Base-by-base conservation (phyloP, 306 rosid genomes). In the Cucumis hystrix region DNA sequence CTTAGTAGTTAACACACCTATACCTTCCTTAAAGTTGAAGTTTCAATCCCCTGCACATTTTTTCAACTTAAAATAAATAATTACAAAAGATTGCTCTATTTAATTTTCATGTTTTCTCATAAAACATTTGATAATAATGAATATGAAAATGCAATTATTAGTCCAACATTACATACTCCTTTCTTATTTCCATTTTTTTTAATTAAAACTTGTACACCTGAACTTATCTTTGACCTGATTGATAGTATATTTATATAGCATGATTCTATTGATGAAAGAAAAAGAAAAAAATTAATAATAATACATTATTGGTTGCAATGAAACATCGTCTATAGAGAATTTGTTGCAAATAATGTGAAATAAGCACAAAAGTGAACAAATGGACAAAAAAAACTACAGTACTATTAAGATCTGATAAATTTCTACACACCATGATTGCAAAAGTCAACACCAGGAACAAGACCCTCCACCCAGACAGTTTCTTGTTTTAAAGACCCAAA, bases 401-500 rank as follows among this genome's bases (percentile, higher is more conserved):
- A 64, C 10, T 20, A 10, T 18, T 67, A 63, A 60, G 65, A 81
- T 65, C 61, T 72, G 60, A 28, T 1, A 60, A 76, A 25, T 70
- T 39, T 78, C 77, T 75, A 45, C 76, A 77, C 87, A 95, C 99
- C 97, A 75, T 95, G 99, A 87, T 92, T 95, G 83, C 99, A 90
- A 81, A 95, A 92, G 86, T 95, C 99, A 84, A 95, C 86, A 73
- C 92, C 99, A 55, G 99, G 99, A 74, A 92, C 96, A 89, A 92
- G 97, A 84, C 99, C 99, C 88, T 95, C 97, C 79, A 92, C 99
- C 91, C 96, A 95, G 62, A 95, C 86, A 75, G 86, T 88, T 78
- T 84, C 93, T 76, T 78, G 87, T 80, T 84, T 83, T 4, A 56
- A 52, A 35, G 87, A 72, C 51, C 33, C 78, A 78, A 81, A 75